A percentile compares a stretch with the other conserved stretches of the same genome.
Evolutionary conservation across 176 grass and related monocot genomes (phyloP).

Genomic region (Cocos nucifera): DNA sequence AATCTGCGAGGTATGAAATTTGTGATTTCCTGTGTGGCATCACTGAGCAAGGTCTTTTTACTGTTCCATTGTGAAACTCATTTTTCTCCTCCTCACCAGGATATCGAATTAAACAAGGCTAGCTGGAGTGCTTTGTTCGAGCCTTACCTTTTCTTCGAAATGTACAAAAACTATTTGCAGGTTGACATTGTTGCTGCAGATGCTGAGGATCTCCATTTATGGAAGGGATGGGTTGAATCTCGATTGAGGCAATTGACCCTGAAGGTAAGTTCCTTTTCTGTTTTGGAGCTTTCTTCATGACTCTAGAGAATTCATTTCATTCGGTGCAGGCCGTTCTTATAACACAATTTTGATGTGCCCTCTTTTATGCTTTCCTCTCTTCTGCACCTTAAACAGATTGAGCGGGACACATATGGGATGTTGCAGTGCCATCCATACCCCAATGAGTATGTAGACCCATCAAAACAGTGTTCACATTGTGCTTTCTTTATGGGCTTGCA

Average conservation of each 20-base stretch:
- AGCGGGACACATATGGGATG: slow-evolving; percentile 85
- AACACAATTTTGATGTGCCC: too few species aligned
- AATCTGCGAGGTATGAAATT: slow-evolving; percentile 59
- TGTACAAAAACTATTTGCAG: slow-evolving; percentile 95
- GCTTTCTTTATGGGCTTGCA: slow-evolving; percentile 97
- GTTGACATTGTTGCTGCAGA: slow-evolving; percentile 76
- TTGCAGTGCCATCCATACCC: slow-evolving; percentile 97
- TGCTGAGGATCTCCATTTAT: slow-evolving; percentile 78
- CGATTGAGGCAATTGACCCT: slow-evolving; percentile 81
- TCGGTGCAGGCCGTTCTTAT: neutral
- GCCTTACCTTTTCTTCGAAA: slow-evolving; percentile 74
- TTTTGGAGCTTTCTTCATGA: neutral
- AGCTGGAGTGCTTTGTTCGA: slow-evolving; percentile 74
- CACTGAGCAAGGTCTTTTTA: neutral
- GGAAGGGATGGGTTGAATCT: slow-evolving; percentile 98
- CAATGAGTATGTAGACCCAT: slow-evolving; percentile 60
- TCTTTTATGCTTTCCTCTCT: neutral
- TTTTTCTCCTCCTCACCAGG: slow-evolving; percentile 33
- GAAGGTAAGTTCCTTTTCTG: slow-evolving; percentile 37
- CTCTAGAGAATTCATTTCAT: neutral
- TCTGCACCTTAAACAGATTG: slow-evolving; percentile 45
- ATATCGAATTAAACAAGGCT: slow-evolving; percentile 84
- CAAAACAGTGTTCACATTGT: slow-evolving; percentile 73
- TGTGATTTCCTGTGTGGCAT: neutral
- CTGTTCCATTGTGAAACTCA: slow-evolving; percentile 1